Conservation (phyloP, 257 asterid species). For the Plantago ovata region DNA sequence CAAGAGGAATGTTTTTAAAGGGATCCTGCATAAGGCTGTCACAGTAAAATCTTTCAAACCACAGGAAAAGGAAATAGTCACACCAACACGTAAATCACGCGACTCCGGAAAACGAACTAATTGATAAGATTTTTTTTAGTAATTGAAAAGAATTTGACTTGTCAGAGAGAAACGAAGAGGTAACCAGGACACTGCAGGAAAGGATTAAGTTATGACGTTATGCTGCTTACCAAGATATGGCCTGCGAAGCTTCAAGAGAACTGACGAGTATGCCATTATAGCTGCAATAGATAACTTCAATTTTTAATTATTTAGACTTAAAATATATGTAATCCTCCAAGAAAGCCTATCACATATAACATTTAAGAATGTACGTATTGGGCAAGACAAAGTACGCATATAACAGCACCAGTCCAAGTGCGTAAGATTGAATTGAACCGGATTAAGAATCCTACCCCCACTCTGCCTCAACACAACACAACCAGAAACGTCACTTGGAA, state of each 20-base stretch:
- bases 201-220: conserved; percentile 10
- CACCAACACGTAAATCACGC: neutral
- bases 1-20: conserved; percentile 66
- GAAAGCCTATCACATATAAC: too few relatives aligned
- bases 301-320: neutral
- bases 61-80: conserved; percentile 11
- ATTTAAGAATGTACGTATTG: too few relatives aligned
- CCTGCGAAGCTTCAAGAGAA: conserved; percentile 61
- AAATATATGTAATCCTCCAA: too few relatives aligned
- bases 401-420: too few relatives aligned
- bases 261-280: conserved; percentile 79
- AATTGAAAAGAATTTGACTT: neutral
- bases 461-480: too few relatives aligned
- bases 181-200: conserved; percentile 5
- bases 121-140: neutral
- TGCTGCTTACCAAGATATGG: conserved; percentile 58
- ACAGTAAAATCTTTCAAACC: conserved; percentile 47
- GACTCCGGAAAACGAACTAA: neutral
- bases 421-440: too few relatives aligned
- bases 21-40: conserved; percentile 98
- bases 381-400: too few relatives aligned
- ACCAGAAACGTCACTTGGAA: too few relatives aligned
- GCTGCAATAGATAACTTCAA: conserved; percentile 46
- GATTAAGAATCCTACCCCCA: too few relatives aligned
- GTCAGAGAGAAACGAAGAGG: neutral